Evolutionary conservation across 2,329 filamentous ascomycete genomes (phyloP), one percentile per base, ranked within the genome.

Genomic region (Lecanicillium sp.): DNA sequence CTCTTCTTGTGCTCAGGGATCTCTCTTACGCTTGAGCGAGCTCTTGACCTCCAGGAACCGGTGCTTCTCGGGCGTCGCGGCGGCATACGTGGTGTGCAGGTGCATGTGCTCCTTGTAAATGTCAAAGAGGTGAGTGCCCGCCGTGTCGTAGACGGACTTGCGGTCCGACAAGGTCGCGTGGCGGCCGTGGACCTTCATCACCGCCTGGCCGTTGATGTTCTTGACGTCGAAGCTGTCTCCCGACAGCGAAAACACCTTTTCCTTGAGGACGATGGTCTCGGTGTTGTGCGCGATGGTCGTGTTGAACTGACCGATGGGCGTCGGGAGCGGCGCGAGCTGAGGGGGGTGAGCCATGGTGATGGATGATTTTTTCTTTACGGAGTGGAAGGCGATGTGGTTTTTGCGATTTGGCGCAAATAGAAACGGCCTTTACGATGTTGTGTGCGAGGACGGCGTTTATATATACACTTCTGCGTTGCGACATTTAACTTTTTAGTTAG

Each of bases 141-240:
- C 47, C 66, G 72, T 68, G 58, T 84, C 79, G 48, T 57, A 69
- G 37, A 84, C 68, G 10, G 72, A 70, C 62, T 82, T 83, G 55
- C 77, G 73, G 12, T 71, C 70, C 2, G 72, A 75, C 3, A 82
- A 58, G 10, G 73, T 71, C 54, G 79, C 56, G 51, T 72, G 58
- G 48, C 76, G 75, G 54, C 79, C 80, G 52, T 80, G 65, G 36
- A 83, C 74, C 53, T 73, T 72, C 52, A 84, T 63, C 26, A 84
- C 56, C 0, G 76, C 70, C 19, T 70, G 65, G 19, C 79, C 79
- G 50, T 71, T 73, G 37, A 71, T 64, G 5, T 75, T 72, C 46
- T 72, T 75, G 62, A 86, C 76, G 53, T 78, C 75, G 64, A 85
- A 86, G 61, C 73, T 78, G 65, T 86, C 81, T 49, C 80, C 79